phyloP scores from a whole-genome alignment of 768 basidiomycete species.

The Pleurotus platypus region DNA sequence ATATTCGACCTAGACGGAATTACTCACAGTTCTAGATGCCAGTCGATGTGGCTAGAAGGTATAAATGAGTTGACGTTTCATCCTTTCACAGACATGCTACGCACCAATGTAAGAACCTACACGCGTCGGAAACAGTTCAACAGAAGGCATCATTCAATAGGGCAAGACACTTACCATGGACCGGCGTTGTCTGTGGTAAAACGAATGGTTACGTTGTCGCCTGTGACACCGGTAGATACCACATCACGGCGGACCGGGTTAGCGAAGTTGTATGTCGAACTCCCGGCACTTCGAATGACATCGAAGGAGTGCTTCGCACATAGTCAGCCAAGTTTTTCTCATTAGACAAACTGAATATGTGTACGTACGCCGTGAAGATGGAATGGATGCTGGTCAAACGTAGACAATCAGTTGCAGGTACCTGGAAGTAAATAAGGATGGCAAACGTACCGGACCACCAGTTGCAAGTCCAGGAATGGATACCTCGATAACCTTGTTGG shows the following conservation, averaged over 20 bases:
- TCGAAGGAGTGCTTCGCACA: conserved; percentile 27
- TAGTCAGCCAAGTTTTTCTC: background rate
- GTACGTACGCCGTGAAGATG: conserved; percentile 37
- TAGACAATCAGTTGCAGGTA: background rate
- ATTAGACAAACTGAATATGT: background rate
- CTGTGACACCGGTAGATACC: conserved; percentile 25
- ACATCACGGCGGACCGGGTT: conserved; percentile 36
- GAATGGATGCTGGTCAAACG: conserved; percentile 30
- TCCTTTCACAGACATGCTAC: background rate
- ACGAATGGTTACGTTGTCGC: conserved; percentile 41
- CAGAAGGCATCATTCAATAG: background rate
- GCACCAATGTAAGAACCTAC: conserved; percentile 2
- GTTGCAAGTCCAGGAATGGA: conserved; percentile 36
- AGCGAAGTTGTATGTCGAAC: conserved; percentile 30
- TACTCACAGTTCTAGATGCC: conserved; percentile 41
- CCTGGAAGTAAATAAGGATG: background rate
- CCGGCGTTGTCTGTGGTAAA: conserved; percentile 51
- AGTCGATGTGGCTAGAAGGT: conserved; percentile 44
- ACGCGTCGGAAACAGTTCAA: background rate
- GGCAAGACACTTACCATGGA: conserved; percentile 31
- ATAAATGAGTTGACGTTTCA: background rate
- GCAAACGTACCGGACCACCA: conserved; percentile 28
- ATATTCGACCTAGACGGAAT: too few species aligned
- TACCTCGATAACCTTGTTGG: conserved; percentile 44
- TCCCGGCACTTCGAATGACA: conserved; percentile 39